These are phyloP conservation scores for Trametes cubensis DNA, from an alignment of 768 basidiomycete genomes.

Conservation along the genomic window DNA sequence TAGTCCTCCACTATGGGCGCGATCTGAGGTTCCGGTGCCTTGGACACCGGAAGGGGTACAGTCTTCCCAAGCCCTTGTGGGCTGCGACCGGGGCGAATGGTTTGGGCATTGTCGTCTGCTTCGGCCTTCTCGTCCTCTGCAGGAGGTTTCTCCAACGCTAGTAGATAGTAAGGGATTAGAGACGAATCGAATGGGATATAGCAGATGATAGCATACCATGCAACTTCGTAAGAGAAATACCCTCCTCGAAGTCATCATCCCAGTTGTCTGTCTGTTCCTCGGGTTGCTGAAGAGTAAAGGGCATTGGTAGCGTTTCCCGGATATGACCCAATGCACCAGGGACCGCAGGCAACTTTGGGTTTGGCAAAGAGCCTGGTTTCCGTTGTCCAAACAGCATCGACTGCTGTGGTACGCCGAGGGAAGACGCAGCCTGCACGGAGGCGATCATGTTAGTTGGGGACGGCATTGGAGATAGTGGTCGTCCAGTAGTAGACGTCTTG, in stretches of 20 bases:
- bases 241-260: slow-evolving; percentile 98
- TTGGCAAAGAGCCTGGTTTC: slow-evolving; percentile 20
- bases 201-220: slow-evolving; percentile 59
- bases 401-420: slow-evolving; percentile 13
- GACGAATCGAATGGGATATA: no score
- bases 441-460: slow-evolving; percentile 36
- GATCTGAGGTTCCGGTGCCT: slow-evolving; percentile 63
- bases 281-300: slow-evolving; percentile 68
- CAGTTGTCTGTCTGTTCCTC: slow-evolving; percentile 94
- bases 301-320: slow-evolving; percentile 51
- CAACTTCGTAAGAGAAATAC: slow-evolving; percentile 84
- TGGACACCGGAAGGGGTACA: slow-evolving; percentile 52
- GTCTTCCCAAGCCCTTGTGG: slow-evolving; percentile 49
- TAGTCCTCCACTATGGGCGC: slow-evolving; percentile 85
- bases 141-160: slow-evolving; percentile 65
- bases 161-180: not conserved
- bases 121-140: slow-evolving; percentile 57
- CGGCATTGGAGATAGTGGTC: slow-evolving; percentile 51
- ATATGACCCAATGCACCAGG: slow-evolving; percentile 31
- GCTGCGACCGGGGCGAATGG: slow-evolving; percentile 76
- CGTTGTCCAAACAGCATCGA: slow-evolving; percentile 19
- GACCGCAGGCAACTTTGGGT: slow-evolving; percentile 24
- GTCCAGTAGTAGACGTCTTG: slow-evolving; percentile 26
- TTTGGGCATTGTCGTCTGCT: slow-evolving; percentile 76
- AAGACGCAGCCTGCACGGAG: slow-evolving; percentile 22